Evolutionary conservation across 1,139 yeast genomes (phyloP).

Genomic region (Suhomyces choctaworum): DNA sequence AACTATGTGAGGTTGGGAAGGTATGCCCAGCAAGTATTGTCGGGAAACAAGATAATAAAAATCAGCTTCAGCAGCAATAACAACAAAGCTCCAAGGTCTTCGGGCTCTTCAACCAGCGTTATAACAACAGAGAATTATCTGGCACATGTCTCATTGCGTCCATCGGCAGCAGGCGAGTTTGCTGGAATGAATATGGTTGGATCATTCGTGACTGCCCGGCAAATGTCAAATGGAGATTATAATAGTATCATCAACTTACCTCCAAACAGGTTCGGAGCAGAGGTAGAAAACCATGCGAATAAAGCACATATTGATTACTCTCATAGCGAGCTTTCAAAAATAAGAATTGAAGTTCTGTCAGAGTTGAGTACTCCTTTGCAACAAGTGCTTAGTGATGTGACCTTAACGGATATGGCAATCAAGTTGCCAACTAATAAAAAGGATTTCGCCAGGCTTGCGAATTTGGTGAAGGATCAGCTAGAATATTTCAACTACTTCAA

Average conservation of each 20-base stretch:
- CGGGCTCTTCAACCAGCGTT: neutral
- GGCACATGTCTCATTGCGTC: constrained; percentile 1
- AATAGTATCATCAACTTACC: constrained; percentile 23
- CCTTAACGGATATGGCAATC: constrained; percentile 56
- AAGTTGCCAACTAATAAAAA: constrained; percentile 53
- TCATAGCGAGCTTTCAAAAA: constrained; percentile 44
- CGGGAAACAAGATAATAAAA: constrained; percentile 44
- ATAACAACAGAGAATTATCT: neutral
- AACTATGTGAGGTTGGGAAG: constrained; percentile 69
- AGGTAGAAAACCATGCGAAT: constrained; percentile 17
- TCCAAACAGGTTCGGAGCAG: constrained; percentile 15
- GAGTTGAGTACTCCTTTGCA: constrained; percentile 41
- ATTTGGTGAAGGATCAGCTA: constrained; percentile 40
- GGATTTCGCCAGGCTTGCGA: constrained; percentile 49
- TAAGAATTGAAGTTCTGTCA: constrained; percentile 46
- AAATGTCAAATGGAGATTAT: constrained; percentile 18
- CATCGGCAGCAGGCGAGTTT: constrained; percentile 1
- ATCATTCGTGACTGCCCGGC: constrained; percentile 33
- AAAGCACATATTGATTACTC: constrained; percentile 38
- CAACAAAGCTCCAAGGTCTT: neutral
- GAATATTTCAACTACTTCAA: constrained; percentile 51
- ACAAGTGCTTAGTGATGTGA: constrained; percentile 48
- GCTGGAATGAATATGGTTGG: constrained; percentile 7
- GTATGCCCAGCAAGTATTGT: constrained; percentile 47
- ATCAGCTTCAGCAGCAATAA: constrained; percentile 28